Conservation (phyloP, 257 asterid species). For the Penstemon barbatus region DNA sequence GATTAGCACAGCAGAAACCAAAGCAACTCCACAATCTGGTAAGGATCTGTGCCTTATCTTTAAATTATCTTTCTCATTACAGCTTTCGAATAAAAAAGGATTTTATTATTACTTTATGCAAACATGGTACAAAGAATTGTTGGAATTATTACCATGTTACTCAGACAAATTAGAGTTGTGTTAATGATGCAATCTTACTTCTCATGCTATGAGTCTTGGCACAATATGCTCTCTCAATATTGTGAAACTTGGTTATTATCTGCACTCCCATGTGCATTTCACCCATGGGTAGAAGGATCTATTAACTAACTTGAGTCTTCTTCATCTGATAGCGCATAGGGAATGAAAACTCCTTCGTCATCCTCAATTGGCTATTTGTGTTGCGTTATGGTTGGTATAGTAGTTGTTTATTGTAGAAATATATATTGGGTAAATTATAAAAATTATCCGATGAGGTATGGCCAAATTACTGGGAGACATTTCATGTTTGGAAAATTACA, state of each 20-base stretch:
- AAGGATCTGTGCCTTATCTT: constrained; percentile 24
- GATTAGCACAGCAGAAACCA: constrained; percentile 45
- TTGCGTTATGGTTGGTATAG: not conserved
- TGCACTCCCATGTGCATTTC: not conserved
- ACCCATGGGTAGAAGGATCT: not conserved
- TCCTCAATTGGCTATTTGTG: not conserved
- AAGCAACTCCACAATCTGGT: constrained; percentile 48
- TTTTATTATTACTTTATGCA: too few species aligned
- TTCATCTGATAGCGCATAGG: not conserved
- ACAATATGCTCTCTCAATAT: not conserved
- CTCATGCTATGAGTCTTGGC: not conserved
- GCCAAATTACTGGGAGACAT: too few species aligned
- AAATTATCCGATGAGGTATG: too few species aligned
- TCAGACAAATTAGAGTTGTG: not conserved
- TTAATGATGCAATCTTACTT: constrained; percentile 8
- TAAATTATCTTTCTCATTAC: too few species aligned
- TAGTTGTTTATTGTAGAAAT: not conserved
- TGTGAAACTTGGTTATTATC: not conserved
- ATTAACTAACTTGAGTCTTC: constrained; percentile 3
- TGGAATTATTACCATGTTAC: too few species aligned
- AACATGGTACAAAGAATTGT: too few species aligned
- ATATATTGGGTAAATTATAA: not conserved
- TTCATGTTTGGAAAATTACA: too few species aligned
- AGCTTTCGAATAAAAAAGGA: too few species aligned
- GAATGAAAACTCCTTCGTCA: not conserved